Conservation (phyloP, 2,329 filamentous ascomycete genomes). For the Nemania abortiva region DNA sequence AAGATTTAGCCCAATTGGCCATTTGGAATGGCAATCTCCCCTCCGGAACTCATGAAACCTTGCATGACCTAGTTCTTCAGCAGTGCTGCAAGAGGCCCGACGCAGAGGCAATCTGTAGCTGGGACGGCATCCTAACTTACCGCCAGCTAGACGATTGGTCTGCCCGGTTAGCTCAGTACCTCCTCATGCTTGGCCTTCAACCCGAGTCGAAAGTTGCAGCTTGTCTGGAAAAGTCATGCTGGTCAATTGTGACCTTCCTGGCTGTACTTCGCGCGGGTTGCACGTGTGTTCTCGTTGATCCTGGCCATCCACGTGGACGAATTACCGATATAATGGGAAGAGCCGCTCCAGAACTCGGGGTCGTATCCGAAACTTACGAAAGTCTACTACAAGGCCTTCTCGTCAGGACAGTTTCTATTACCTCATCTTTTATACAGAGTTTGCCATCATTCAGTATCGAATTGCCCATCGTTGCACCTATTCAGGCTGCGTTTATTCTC, state of each 20-base stretch:
- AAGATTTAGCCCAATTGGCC: conserved; percentile 22
- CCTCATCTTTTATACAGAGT: not conserved
- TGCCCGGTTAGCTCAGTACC: conserved; percentile 13
- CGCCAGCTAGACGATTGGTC: conserved; percentile 18
- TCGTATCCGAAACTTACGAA: conserved; percentile 1
- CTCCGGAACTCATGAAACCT: not conserved
- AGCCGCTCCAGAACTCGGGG: conserved; percentile 15
- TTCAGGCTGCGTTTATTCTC: conserved; percentile 53
- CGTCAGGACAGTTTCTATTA: not conserved
- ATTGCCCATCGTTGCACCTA: conserved; percentile 7
- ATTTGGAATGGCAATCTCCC: conserved; percentile 18
- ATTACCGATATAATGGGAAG: conserved; percentile 34
- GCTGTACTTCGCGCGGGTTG: conserved; percentile 47
- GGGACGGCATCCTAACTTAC: conserved; percentile 30
- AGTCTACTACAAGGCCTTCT: not conserved
- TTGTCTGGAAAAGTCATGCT: conserved; percentile 37
- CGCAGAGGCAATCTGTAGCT: conserved; percentile 11
- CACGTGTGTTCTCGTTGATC: conserved; percentile 47
- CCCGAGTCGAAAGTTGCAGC: conserved; percentile 16
- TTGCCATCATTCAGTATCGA: not conserved
- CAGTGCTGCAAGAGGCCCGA: conserved; percentile 6
- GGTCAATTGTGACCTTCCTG: conserved; percentile 42
- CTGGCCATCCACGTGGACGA: conserved; percentile 41
- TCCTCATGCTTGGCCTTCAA: conserved; percentile 17
- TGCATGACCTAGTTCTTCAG: conserved; percentile 16